These are phyloP conservation scores for Dactylis glomerata DNA, from an alignment of 176 grass and related monocot species.

Conservation along the genomic window DNA sequence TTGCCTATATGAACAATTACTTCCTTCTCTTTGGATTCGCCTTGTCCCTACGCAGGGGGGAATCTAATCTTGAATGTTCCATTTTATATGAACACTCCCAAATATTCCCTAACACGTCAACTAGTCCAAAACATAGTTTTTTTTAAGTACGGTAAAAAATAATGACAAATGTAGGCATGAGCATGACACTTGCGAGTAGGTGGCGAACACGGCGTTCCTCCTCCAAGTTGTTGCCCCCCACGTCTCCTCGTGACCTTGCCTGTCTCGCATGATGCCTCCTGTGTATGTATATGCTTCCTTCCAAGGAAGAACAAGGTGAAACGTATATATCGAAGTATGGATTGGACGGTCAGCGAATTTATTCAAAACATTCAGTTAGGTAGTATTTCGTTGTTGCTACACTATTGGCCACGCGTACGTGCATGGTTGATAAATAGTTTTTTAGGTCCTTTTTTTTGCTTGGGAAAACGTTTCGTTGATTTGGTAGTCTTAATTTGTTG, in stretches of 20 bases:
- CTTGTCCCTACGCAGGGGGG: background rate
- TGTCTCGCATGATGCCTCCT: background rate
- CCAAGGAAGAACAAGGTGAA: background rate
- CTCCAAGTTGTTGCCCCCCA: conserved; percentile 14
- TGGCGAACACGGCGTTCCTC: background rate
- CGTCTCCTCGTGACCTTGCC: conserved; percentile 12
- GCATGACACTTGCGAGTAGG: background rate
- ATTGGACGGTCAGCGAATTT: background rate
- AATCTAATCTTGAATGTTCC: too few relatives aligned
- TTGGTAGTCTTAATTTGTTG: background rate
- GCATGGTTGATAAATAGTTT: background rate
- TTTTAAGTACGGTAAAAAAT: background rate
- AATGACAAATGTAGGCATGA: background rate
- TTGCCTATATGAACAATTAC: background rate
- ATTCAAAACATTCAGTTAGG: background rate
- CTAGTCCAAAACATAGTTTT: background rate
- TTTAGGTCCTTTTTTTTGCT: background rate
- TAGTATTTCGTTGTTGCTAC: background rate
- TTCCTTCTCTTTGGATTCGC: background rate
- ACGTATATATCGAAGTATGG: background rate
- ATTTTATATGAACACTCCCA: background rate
- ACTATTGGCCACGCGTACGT: background rate
- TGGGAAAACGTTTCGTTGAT: background rate
- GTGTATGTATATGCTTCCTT: background rate
- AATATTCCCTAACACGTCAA: background rate